Percentiles rank a stretch among this genome's conserved stretches.
These are phyloP conservation scores for Fusarium transvaalense DNA, from an alignment of 2,329 filamentous ascomycete genomes.

Conservation along the genomic window DNA sequence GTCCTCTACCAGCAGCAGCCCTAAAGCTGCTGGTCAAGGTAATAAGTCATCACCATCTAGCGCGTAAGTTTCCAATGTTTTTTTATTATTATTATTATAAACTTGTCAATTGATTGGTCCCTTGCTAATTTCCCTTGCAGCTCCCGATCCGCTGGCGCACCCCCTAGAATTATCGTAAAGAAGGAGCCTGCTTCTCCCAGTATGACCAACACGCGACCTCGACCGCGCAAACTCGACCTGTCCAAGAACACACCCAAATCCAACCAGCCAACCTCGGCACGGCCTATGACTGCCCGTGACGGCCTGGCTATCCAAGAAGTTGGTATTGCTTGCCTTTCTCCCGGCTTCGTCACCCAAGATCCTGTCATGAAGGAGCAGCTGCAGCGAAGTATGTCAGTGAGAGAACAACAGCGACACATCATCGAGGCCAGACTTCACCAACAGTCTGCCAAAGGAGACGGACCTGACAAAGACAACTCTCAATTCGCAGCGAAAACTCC, in stretches of 20 bases:
- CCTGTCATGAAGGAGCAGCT: constrained; percentile 97
- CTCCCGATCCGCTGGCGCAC: constrained; percentile 54
- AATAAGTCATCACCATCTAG: constrained; percentile 69
- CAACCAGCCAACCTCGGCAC: constrained; percentile 70
- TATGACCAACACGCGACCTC: constrained; percentile 77
- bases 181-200: constrained; percentile 94
- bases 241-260: constrained; percentile 71
- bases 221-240: constrained; percentile 82
- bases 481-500: constrained; percentile 77
- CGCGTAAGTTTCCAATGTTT: constrained; percentile 62
- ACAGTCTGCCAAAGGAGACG: constrained; percentile 83
- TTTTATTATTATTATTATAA: neutral
- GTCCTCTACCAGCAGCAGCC: constrained; percentile 67
- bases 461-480: constrained; percentile 67
- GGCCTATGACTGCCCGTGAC: constrained; percentile 84
- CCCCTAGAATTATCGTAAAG: constrained; percentile 91
- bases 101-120: constrained; percentile 17
- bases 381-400: constrained; percentile 91
- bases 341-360: constrained; percentile 95
- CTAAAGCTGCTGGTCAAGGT: constrained; percentile 56
- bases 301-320: constrained; percentile 89
- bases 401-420: constrained; percentile 93
- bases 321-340: constrained; percentile 92
- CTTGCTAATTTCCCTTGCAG: constrained; percentile 32
- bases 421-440: constrained; percentile 93